Base-by-base conservation (phyloP, 345 rosid species). In the Orychophragmus violaceus region DNA sequence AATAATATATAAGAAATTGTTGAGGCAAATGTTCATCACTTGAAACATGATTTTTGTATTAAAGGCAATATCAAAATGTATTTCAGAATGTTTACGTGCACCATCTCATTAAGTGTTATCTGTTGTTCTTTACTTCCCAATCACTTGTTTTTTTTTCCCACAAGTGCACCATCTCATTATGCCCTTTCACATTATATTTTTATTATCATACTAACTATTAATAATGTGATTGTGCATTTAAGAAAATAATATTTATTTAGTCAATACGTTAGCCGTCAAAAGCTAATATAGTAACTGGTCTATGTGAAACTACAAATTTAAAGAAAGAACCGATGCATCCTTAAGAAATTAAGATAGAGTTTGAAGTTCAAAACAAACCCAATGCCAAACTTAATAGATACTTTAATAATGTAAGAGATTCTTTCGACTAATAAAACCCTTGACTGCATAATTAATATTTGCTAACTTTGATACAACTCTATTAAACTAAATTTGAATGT, bases 51-150 rank as follows among this genome's bases (percentile, higher is more conserved):
- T 45, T 56, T 71, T 13, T 68, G 62, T 23, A 70, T 19, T 32
- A 12, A 70, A 30, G 30, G 14, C 11, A 62, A 74, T 3, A 53
- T 25, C 22, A 49, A 44, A 57, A 29, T 17, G 52, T 51, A 37
- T 18, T n/a, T n/a, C 4, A 58, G 22, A 59, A 48, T 37, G 29
- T 25, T 21, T 0, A 72, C 61, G 66, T 66, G 72, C 23, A 30
- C 11, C 0, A n/a, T n/a, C n/a, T n/a, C n/a, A n/a, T n/a, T n/a
- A n/a, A 3, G 3, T 22, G 5, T 0, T 18, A 58, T 39, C 87
- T 75, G 18, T 82, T 74, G 62, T 72, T 61, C 84, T 83, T 83
- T 83, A 73, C 81, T 79, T 84, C 83, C 71, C 78, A 77, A 54
- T 81, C 84, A 76, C 83, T 79, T 77, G 66, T 62, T 70, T 70